Evolutionary conservation across 352 stramenopile genomes (phyloP).

Genomic region (Phytopythium boreale): DNA sequence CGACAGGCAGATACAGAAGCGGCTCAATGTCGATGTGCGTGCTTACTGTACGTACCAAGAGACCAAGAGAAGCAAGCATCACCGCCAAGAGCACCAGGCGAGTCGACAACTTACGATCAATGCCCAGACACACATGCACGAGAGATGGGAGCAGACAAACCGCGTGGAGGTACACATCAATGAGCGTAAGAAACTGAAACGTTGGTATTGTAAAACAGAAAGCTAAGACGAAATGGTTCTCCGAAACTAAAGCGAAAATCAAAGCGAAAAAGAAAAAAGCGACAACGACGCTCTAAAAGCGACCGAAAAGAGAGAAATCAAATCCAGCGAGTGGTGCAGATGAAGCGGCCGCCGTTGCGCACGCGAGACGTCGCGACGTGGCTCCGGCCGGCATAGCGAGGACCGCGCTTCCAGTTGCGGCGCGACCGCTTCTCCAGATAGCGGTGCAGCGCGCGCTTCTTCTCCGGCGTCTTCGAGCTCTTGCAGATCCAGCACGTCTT

Average conservation of each 20-base stretch:
- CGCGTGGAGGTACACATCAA: neutral
- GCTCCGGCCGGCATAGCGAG: conserved; percentile 76
- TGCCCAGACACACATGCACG: too few species aligned
- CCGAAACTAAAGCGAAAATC: conserved; percentile 15
- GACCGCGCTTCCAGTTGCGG: conserved; percentile 81
- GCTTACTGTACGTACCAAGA: too few species aligned
- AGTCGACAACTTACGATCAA: too few species aligned
- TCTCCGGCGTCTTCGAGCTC: conserved; percentile 75
- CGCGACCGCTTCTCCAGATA: conserved; percentile 80
- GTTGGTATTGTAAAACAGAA: conserved; percentile 1
- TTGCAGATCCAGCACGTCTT: conserved; percentile 88
- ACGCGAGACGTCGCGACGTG: conserved; percentile 78
- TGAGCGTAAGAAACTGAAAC: conserved; percentile 7
- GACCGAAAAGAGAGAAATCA: conserved; percentile 34
- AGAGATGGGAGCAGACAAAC: too few species aligned
- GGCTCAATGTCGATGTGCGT: too few species aligned
- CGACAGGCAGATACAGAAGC: too few species aligned
- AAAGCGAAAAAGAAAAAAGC: conserved; percentile 28
- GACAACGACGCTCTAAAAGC: conserved; percentile 24
- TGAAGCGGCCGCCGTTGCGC: conserved; percentile 79
- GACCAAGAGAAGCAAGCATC: too few species aligned
- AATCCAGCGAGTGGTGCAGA: conserved; percentile 80
- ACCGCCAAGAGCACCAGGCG: too few species aligned
- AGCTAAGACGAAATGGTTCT: conserved; percentile 7
- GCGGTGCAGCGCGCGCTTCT: conserved; percentile 79